Conservation (phyloP, 805 yeast species). For the Candida ulmi region DNA sequence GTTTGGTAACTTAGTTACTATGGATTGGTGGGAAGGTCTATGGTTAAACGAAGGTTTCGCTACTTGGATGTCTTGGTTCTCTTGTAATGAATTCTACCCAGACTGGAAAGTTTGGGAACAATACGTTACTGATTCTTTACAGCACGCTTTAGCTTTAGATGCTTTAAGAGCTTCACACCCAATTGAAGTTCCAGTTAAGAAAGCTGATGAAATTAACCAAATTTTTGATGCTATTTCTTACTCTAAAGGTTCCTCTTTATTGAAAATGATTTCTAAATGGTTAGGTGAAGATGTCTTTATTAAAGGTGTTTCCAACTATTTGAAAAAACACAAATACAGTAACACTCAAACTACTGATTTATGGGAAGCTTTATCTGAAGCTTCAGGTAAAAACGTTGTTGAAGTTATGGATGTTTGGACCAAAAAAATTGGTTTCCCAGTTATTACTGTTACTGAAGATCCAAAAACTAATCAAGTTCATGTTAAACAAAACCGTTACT, state of each 20-base stretch:
- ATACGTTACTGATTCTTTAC: conserved; percentile 73
- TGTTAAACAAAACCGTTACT: conserved; percentile 67
- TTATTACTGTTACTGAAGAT: conserved; percentile 58
- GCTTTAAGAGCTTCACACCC: conserved; percentile 82
- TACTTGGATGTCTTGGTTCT: conserved; percentile 87
- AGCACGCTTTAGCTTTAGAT: conserved; percentile 69
- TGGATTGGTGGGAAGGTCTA: conserved; percentile 91
- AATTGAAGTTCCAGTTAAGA: conserved; percentile 74
- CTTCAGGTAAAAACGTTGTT: conserved; percentile 67
- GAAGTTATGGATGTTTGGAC: conserved; percentile 79
- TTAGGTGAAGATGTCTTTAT: conserved; percentile 72
- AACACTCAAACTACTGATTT: conserved; percentile 73
- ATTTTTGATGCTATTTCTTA: conserved; percentile 83
- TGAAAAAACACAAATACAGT: conserved; percentile 71
- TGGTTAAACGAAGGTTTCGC: conserved; percentile 91
- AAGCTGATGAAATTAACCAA: conserved; percentile 77
- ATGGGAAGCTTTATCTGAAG: conserved; percentile 69
- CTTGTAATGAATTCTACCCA: conserved; percentile 70
- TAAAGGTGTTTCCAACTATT: conserved; percentile 73
- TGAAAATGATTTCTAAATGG: conserved; percentile 77
- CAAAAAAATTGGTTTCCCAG: conserved; percentile 72
- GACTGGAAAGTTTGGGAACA: conserved; percentile 87
- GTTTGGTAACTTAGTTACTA: conserved; percentile 86
- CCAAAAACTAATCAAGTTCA: conserved; percentile 37
- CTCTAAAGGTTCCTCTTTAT: conserved; percentile 72